Conservation (phyloP, 768 basidiomycete species). For the Lentinula aciculospora region DNA sequence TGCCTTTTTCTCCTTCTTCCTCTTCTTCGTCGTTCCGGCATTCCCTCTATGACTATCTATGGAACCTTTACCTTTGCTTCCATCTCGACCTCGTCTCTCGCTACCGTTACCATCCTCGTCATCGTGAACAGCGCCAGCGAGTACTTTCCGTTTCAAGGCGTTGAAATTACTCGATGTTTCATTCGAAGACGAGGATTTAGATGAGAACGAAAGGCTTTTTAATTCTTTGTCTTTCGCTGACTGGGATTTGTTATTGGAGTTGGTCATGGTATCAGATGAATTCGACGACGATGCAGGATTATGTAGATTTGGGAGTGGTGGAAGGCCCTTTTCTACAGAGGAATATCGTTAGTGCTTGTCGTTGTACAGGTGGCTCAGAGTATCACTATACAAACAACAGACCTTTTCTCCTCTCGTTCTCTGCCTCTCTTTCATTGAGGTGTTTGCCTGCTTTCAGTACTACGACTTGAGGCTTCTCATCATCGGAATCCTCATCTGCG, state of each 20-base stretch:
- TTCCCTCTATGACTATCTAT: neutral
- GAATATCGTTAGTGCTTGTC: neutral
- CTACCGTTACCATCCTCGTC: neutral
- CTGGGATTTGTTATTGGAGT: neutral
- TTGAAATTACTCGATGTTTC: neutral
- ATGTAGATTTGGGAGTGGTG: conserved; percentile 24
- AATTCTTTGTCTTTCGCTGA: neutral
- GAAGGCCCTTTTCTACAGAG: conserved; percentile 32
- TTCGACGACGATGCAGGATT: neutral
- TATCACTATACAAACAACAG: neutral
- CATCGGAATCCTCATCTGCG: conserved; percentile 43
- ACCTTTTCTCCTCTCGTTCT: conserved; percentile 53
- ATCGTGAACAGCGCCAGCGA: neutral
- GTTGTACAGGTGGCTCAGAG: neutral
- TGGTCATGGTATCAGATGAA: neutral
- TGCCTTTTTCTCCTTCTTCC: conserved; percentile 4
- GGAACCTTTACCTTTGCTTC: neutral
- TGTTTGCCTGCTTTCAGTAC: conserved; percentile 54
- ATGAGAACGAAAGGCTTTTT: conserved; percentile 6
- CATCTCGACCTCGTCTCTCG: neutral
- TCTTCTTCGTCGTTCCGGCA: neutral
- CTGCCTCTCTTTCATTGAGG: conserved; percentile 47
- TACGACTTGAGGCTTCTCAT: conserved; percentile 41
- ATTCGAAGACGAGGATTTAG: neutral
- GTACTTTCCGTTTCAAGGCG: neutral